phyloP scores from a whole-genome alignment of 2,329 filamentous ascomycete genomes.

The Aspergillus sp. region DNA sequence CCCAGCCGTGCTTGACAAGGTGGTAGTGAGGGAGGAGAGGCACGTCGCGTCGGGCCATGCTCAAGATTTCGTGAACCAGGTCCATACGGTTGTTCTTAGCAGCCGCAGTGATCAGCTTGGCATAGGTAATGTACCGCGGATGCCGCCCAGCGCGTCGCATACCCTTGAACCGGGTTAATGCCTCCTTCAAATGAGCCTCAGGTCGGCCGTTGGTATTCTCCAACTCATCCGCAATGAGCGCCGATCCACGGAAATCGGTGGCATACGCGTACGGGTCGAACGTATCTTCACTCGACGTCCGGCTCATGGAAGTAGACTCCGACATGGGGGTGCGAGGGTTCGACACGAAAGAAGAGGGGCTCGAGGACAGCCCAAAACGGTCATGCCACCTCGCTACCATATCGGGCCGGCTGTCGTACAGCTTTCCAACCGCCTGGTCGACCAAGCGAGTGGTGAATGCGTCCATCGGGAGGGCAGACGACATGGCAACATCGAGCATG shows the following conservation, averaged over 20 bases:
- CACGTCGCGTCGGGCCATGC: slow-evolving; percentile 81
- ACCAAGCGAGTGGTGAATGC: slow-evolving; percentile 47
- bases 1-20: slow-evolving; percentile 89
- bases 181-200: slow-evolving; percentile 66
- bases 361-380: slow-evolving; percentile 37
- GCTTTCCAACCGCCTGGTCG: slow-evolving; percentile 48
- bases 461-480: slow-evolving; percentile 45
- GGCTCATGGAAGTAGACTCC: slow-evolving; percentile 43
- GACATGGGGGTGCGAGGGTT: slow-evolving; percentile 32
- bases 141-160: slow-evolving; percentile 87
- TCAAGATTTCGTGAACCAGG: slow-evolving; percentile 74
- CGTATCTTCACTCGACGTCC: slow-evolving; percentile 63
- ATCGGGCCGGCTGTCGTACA: slow-evolving; percentile 40
- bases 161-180: slow-evolving; percentile 75
- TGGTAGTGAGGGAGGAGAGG: slow-evolving; percentile 76
- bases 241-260: slow-evolving; percentile 89
- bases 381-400: slow-evolving; percentile 49
- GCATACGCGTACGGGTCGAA: slow-evolving; percentile 85
- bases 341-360: slow-evolving; percentile 37
- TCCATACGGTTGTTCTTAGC: slow-evolving; percentile 76
- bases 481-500: slow-evolving; percentile 49
- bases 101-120: slow-evolving; percentile 85
- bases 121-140: slow-evolving; percentile 91
- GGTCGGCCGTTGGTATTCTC: slow-evolving; percentile 69
- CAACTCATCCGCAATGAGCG: slow-evolving; percentile 78